Conservation (phyloP, 2,329 filamentous ascomycete genomes). For the Colletotrichum simmondsii region DNA sequence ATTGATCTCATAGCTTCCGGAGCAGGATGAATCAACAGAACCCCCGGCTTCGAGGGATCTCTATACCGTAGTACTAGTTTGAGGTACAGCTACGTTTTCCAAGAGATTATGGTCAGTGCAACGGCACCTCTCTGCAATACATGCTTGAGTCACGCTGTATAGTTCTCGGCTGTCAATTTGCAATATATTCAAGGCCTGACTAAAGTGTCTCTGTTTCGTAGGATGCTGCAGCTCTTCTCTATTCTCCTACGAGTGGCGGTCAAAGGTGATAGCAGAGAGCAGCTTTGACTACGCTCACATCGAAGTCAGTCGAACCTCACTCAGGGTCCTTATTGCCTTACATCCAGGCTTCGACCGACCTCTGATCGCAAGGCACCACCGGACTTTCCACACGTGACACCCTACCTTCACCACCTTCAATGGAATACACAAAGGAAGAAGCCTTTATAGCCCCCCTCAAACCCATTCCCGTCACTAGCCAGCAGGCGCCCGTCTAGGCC, state of each 20-base stretch:
- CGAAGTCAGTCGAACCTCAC: neutral
- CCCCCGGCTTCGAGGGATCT: too few relatives aligned
- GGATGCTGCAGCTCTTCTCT: neutral
- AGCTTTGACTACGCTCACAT: neutral
- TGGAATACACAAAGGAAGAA: too few relatives aligned
- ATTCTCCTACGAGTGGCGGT: neutral
- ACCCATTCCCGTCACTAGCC: too few relatives aligned
- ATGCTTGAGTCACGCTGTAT: neutral
- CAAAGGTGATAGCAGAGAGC: neutral
- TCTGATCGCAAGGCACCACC: too few relatives aligned
- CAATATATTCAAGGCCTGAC: neutral
- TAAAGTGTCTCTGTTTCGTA: neutral
- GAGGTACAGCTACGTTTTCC: neutral
- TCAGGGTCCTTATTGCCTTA: neutral
- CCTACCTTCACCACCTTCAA: too few relatives aligned
- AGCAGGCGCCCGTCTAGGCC: too few relatives aligned
- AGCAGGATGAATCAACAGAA: neutral
- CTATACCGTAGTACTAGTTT: neutral
- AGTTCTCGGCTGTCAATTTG: accelerated
- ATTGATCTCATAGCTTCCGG: neutral
- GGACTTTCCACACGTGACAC: too few relatives aligned
- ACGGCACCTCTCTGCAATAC: neutral
- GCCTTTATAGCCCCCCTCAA: too few relatives aligned
- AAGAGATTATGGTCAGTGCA: neutral
- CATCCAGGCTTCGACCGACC: neutral